phyloP scores from a whole-genome alignment of 352 stramenopile species.

The Globisporangium nodosum region DNA sequence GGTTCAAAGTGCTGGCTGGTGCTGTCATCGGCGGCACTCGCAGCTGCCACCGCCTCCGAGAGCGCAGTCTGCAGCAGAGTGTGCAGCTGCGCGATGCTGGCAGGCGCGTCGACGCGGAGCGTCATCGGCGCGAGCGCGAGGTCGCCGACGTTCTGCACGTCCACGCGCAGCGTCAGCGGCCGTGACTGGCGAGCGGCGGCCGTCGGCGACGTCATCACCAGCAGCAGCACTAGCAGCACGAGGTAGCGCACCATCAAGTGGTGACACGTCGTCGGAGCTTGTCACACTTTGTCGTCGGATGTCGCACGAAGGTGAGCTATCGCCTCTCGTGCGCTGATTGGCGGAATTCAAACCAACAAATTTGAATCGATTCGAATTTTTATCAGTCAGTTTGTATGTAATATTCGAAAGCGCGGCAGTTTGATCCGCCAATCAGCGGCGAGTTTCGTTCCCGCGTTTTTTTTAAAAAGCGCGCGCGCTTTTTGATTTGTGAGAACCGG shows the following conservation, averaged over 20 bases:
- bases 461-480: conserved; percentile 14
- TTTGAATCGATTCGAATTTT: conserved; percentile 3
- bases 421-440: background rate
- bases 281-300: background rate
- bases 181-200: background rate
- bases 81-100: conserved; percentile 6
- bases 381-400: background rate
- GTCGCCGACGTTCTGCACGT: conserved; percentile 11
- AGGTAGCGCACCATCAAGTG: conserved; percentile 9
- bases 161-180: conserved; percentile 11
- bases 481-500: background rate
- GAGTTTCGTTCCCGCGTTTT: conserved; percentile 11
- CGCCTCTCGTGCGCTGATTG: conserved; percentile 18
- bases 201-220: background rate
- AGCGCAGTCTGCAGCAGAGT: conserved; percentile 2
- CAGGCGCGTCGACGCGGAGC: conserved; percentile 3
- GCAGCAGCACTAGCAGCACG: background rate
- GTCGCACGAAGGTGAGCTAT: background rate
- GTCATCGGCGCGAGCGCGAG: conserved; percentile 5
- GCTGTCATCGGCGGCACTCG: background rate
- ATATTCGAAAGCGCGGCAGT: background rate
- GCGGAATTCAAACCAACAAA: conserved; percentile 14
- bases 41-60: background rate
- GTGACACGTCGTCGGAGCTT: too few species aligned
- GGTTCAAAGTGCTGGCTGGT: conserved; percentile 1